These are phyloP conservation scores for Botryobasidium botryosum DNA, from an alignment of 768 basidiomycete genomes.

Conservation along the genomic window DNA sequence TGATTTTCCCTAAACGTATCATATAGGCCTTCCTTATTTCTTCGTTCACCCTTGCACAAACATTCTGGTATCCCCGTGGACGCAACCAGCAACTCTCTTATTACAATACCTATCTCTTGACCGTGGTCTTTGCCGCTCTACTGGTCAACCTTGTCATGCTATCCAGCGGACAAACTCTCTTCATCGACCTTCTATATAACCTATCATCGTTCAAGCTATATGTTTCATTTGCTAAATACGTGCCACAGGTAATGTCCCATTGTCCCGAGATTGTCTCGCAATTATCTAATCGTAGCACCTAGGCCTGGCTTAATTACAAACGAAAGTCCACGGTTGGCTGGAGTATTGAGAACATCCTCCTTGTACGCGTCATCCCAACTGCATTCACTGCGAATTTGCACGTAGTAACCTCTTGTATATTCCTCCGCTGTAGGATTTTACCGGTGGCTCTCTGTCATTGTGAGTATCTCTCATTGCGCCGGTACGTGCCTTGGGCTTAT, in stretches of 20 bases:
- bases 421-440: too few species aligned
- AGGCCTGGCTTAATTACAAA: conserved; percentile 20
- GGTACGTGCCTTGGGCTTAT: too few species aligned
- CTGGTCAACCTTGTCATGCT: conserved; percentile 13
- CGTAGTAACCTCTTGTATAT: too few species aligned
- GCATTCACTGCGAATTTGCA: neutral
- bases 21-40: conserved; percentile 18
- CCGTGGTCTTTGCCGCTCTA: conserved; percentile 13
- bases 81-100: conserved; percentile 5
- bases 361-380: neutral
- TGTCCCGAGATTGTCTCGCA: neutral
- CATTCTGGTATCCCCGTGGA: conserved; percentile 18
- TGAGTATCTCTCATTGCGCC: conserved; percentile 4
- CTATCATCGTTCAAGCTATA: conserved; percentile 21
- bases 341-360: conserved; percentile 19
- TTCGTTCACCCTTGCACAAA: conserved; percentile 19
- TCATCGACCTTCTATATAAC: conserved; percentile 19
- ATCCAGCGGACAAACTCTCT: neutral
- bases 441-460: conserved; percentile 17
- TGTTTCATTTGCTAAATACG: conserved; percentile 23
- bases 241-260: conserved; percentile 21
- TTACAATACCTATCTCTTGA: conserved; percentile 15
- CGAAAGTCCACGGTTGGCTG: conserved; percentile 20
- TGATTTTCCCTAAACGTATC: neutral
- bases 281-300: neutral